Evolutionary conservation across 2,329 filamentous ascomycete genomes (phyloP).

Genomic region (Fusarium euwallaceae): DNA sequence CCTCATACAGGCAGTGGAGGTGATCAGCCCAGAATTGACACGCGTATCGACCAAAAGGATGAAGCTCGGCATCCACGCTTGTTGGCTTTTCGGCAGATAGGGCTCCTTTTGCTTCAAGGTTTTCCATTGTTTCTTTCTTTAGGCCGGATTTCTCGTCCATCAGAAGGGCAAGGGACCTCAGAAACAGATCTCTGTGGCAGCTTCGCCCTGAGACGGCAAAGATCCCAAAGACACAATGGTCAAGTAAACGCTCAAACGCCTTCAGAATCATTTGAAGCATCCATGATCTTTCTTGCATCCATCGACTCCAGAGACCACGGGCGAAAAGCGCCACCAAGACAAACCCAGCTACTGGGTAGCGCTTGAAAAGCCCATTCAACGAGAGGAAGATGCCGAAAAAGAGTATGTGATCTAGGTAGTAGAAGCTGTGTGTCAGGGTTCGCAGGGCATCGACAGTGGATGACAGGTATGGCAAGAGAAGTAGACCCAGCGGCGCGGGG

Average conservation of each 20-base stretch:
- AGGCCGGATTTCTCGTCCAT: neutral
- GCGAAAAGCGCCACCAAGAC: neutral
- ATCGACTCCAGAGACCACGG: neutral
- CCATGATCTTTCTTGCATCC: neutral
- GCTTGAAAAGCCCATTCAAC: neutral
- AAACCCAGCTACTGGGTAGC: neutral
- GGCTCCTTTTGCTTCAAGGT: neutral
- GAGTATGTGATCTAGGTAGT: neutral
- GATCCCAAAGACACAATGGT: neutral
- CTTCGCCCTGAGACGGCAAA: neutral
- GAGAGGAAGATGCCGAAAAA: neutral
- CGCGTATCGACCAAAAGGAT: neutral
- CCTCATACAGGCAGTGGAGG: neutral
- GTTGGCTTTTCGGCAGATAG: neutral
- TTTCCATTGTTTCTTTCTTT: neutral
- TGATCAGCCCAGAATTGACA: neutral
- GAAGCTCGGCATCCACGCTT: neutral
- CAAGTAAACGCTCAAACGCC: neutral
- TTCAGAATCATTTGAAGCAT: neutral
- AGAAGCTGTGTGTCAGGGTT: neutral
- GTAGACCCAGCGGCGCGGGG: neutral
- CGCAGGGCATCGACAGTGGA: neutral
- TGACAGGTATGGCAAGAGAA: neutral
- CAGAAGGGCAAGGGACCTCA: neutral
- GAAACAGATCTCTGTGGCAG: neutral